A percentile compares a stretch with the other conserved stretches of the same genome.
Conservation (phyloP, 306 rosid genomes). For the Styphnolobium japonicum region DNA sequence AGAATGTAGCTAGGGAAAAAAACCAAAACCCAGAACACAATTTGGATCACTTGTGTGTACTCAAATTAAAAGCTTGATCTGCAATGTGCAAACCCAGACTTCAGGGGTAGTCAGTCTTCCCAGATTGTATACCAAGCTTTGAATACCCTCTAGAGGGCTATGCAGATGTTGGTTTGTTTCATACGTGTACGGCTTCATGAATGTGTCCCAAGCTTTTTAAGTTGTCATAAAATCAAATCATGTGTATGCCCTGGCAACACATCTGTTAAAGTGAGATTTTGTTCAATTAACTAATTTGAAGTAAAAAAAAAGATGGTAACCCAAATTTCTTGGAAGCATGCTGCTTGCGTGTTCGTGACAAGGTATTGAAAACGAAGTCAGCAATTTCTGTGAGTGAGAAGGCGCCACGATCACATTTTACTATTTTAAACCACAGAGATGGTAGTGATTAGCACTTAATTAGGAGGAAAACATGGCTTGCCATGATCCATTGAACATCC, state of each 20-base stretch:
- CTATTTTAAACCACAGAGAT: constrained; percentile 13
- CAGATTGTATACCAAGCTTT: neutral
- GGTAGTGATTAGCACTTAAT: constrained; percentile 6
- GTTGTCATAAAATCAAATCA: neutral
- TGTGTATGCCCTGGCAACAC: neutral
- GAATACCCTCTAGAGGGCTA: neutral
- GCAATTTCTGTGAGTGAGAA: neutral
- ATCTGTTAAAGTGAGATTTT: constrained; percentile 3
- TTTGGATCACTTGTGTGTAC: constrained; percentile 6
- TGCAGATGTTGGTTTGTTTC: neutral
- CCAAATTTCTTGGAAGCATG: constrained; percentile 14
- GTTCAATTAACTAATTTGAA: neutral
- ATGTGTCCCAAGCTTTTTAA: neutral
- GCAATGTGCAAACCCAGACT: neutral
- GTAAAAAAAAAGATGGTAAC: constrained; percentile 8
- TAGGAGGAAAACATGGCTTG: constrained; percentile 21
- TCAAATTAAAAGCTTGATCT: neutral
- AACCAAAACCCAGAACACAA: neutral
- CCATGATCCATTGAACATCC: neutral
- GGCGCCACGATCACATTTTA: constrained; percentile 2
- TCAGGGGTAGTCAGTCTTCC: too few species aligned
- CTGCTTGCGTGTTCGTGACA: constrained; percentile 8
- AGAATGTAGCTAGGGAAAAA: neutral
- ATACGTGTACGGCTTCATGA: neutral
- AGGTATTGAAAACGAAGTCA: neutral